phyloP scores from a whole-genome alignment of 1,284 basidiomycete species.

The Moesziomyces parantarcticus region DNA sequence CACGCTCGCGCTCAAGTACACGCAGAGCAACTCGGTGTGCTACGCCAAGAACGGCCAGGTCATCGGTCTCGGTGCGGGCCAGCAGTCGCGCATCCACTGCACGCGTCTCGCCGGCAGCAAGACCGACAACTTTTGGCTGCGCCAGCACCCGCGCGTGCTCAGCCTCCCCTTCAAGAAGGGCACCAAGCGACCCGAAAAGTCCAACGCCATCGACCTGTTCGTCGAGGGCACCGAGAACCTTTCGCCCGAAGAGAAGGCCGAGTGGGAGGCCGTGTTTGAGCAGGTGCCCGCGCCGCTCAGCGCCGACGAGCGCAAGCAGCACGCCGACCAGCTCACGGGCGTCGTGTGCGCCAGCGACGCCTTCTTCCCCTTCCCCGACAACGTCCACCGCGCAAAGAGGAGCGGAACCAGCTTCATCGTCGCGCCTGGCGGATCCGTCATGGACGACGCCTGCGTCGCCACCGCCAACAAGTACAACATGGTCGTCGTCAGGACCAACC shows the following conservation, averaged over 20 bases:
- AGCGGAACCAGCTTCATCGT: slow-evolving; percentile 92
- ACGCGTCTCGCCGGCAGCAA: slow-evolving; percentile 96
- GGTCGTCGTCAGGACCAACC: slow-evolving; percentile 64
- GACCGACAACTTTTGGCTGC: slow-evolving; percentile 99
- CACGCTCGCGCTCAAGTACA: slow-evolving; percentile 97
- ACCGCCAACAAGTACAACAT: slow-evolving; percentile 65
- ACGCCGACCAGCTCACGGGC: slow-evolving; percentile 70
- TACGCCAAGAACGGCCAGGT: slow-evolving; percentile 93
- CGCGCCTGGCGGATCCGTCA: slow-evolving; percentile 93
- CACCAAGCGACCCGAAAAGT: slow-evolving; percentile 96
- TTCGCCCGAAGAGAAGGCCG: slow-evolving; percentile 75
- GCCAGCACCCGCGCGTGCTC: slow-evolving; percentile 93
- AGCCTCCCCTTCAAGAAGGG: slow-evolving; percentile 95
- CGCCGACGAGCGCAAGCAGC: slow-evolving; percentile 74
- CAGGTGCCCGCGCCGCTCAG: slow-evolving; percentile 77
- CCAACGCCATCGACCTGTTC: slow-evolving; percentile 97
- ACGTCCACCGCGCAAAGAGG: slow-evolving; percentile 90
- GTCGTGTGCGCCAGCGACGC: slow-evolving; percentile 95
- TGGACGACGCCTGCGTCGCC: slow-evolving; percentile 76
- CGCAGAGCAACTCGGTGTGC: slow-evolving; percentile 97
- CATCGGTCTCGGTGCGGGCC: slow-evolving; percentile 95
- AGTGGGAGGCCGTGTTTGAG: slow-evolving; percentile 93
- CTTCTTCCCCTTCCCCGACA: slow-evolving; percentile 99
- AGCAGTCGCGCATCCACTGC: slow-evolving; percentile 99
- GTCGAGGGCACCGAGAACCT: slow-evolving; percentile 77